Conservation (phyloP, 345 rosid genomes). For the Anastatica hierochuntica region DNA sequence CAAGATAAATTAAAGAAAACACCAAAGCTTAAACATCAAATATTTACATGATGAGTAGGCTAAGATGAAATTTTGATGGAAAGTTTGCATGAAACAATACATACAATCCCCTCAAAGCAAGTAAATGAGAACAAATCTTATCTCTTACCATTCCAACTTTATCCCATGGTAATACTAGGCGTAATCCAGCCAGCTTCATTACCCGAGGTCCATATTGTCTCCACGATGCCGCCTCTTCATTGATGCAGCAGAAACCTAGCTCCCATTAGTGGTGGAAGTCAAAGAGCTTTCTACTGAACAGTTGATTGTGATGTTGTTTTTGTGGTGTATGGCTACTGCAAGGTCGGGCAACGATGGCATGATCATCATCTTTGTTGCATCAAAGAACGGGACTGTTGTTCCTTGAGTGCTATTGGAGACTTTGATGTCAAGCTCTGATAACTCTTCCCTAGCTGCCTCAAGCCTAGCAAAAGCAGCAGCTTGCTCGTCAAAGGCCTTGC, state of each 20-base stretch:
- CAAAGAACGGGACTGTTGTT: constrained; percentile 24
- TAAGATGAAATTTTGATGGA: constrained; percentile 11
- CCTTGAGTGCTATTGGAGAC: constrained; percentile 56
- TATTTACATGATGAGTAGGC: constrained; percentile 21
- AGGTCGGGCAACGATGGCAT: constrained; percentile 63
- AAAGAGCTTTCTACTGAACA: constrained; percentile 70
- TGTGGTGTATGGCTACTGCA: constrained; percentile 52
- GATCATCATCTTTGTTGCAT: constrained; percentile 41
- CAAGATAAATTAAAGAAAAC: neutral
- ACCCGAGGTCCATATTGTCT: constrained; percentile 42
- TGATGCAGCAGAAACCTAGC: constrained; percentile 39
- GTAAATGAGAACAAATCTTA: constrained; percentile 6
- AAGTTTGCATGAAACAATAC: constrained; percentile 20
- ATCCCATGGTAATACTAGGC: constrained; percentile 36
- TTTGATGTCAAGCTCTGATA: constrained; percentile 79
- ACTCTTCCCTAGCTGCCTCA: constrained; percentile 84
- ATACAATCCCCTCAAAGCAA: constrained; percentile 1
- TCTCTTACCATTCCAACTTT: constrained; percentile 21
- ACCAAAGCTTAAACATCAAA: constrained; percentile 11
- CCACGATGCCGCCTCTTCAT: constrained; percentile 58
- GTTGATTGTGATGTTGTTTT: constrained; percentile 39
- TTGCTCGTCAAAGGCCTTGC: constrained; percentile 77
- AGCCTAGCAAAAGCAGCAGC: constrained; percentile 57
- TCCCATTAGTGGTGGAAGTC: constrained; percentile 54
- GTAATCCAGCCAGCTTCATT: constrained; percentile 65